Conservation (phyloP, 164 flowering plant species). For the Stephania cephalantha region DNA sequence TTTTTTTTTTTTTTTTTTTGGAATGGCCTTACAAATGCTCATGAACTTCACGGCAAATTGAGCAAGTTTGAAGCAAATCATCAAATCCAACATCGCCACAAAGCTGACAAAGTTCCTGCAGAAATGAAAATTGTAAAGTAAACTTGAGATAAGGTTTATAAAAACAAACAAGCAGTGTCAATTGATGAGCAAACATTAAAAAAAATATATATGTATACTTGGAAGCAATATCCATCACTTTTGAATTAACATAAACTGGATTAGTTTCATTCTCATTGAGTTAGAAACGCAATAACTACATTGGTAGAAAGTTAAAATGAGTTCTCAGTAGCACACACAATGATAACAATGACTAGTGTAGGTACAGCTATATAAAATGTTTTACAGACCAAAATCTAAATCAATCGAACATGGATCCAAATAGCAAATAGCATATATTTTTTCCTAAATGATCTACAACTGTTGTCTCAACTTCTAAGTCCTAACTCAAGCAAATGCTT, state of each 20-base stretch:
- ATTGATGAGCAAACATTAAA: too few relatives aligned
- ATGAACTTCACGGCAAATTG: not conserved
- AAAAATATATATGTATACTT: not conserved
- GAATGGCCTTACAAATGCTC: conserved; percentile 6
- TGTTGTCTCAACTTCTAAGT: too few relatives aligned
- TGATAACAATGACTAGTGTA: not conserved
- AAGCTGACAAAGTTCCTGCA: conserved; percentile 5
- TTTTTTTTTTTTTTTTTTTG: not conserved
- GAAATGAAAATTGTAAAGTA: not conserved
- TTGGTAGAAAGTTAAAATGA: not conserved
- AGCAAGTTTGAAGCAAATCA: not conserved
- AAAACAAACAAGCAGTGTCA: not conserved
- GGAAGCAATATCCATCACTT: not conserved
- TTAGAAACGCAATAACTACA: not conserved
- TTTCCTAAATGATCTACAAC: not conserved
- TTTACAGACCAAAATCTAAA: not conserved
- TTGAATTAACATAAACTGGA: too few relatives aligned
- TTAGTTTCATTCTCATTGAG: not conserved
- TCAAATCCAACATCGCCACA: conserved; percentile 8
- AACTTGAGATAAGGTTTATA: not conserved
- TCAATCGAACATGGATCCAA: not conserved
- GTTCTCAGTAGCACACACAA: not conserved
- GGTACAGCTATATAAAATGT: not conserved
- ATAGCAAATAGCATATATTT: not conserved
- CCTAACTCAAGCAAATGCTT: too few relatives aligned